These are phyloP conservation scores for Nakazawaea holstii DNA, from an alignment of 805 yeast species.

Conservation along the genomic window DNA sequence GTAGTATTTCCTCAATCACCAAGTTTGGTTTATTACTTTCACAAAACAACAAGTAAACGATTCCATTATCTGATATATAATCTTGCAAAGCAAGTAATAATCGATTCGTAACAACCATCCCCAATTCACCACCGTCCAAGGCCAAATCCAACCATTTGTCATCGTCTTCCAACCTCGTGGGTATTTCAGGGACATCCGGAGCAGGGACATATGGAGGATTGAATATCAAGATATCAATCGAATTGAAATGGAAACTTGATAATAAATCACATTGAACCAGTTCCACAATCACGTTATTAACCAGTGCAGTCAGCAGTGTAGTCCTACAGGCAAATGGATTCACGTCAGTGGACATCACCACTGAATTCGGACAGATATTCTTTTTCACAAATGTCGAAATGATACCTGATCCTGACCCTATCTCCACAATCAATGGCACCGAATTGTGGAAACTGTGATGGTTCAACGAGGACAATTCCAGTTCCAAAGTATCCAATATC, in stretches of 20 bases:
- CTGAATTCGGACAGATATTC: slow-evolving; percentile 45
- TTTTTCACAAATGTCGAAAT: slow-evolving; percentile 72
- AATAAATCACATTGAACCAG: slow-evolving; percentile 55
- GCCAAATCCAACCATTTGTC: slow-evolving; percentile 85
- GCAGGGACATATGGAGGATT: slow-evolving; percentile 98
- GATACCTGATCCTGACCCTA: slow-evolving; percentile 92
- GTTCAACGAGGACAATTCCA: slow-evolving; percentile 29
- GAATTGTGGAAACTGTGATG: slow-evolving; percentile 19
- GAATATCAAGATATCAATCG: slow-evolving; percentile 72
- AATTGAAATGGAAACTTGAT: slow-evolving; percentile 34
- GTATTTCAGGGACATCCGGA: slow-evolving; percentile 60
- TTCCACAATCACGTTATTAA: slow-evolving; percentile 32
- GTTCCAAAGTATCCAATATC: slow-evolving; percentile 74
- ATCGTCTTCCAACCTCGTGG: slow-evolving; percentile 33
- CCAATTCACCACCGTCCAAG: slow-evolving; percentile 81
- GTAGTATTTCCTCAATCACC: slow-evolving; percentile 45
- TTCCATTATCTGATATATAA: slow-evolving; percentile 54
- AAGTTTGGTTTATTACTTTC: slow-evolving; percentile 78
- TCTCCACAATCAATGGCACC: slow-evolving; percentile 63
- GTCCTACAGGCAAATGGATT: slow-evolving; percentile 72
- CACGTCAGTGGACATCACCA: slow-evolving; percentile 70
- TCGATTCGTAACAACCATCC: slow-evolving; percentile 78
- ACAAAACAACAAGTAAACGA: slow-evolving; percentile 86
- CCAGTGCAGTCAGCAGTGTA: slow-evolving; percentile 36
- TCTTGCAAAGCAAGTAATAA: slow-evolving; percentile 50